phyloP scores from a whole-genome alignment of 1,139 yeast genomes.

The Scheffersomyces quercinus region DNA sequence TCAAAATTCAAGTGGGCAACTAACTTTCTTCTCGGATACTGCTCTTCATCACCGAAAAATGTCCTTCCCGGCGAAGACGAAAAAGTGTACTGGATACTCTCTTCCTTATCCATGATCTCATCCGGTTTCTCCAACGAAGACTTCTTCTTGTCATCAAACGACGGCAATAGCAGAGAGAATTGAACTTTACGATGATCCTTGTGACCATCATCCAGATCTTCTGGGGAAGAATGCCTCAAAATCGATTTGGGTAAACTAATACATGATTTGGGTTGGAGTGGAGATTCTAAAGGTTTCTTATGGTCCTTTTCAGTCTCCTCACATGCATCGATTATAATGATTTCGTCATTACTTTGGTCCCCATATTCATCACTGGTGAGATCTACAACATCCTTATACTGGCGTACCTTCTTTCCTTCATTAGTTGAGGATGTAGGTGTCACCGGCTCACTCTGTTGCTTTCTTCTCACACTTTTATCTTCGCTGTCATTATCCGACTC shows the following conservation, averaged over 20 bases:
- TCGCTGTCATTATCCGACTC: background rate
- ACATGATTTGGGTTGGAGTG: conserved; percentile 1
- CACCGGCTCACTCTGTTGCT: background rate
- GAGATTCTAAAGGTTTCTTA: background rate
- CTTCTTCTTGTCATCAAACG: conserved; percentile 16
- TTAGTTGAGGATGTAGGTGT: background rate
- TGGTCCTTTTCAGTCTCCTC: conserved; percentile 6
- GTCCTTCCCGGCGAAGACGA: conserved; percentile 23
- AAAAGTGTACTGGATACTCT: conserved; percentile 19
- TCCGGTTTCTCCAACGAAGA: background rate
- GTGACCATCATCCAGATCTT: background rate
- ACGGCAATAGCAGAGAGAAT: conserved; percentile 15
- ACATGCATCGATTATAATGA: conserved; percentile 29
- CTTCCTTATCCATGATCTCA: conserved; percentile 7
- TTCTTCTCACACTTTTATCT: background rate
- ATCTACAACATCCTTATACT: conserved; percentile 23
- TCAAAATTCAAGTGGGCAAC: conserved; percentile 28
- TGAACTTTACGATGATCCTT: conserved; percentile 10
- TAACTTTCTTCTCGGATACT: conserved; percentile 24
- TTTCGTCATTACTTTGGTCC: conserved; percentile 11
- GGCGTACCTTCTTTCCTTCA: conserved; percentile 4
- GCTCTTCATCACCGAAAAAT: conserved; percentile 18
- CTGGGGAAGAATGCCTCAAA: conserved; percentile 7
- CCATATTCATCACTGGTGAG: conserved; percentile 22
- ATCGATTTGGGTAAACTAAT: conserved; percentile 13